Conservation (phyloP, 768 basidiomycete genomes). For the Neoboletus magnificus region DNA sequence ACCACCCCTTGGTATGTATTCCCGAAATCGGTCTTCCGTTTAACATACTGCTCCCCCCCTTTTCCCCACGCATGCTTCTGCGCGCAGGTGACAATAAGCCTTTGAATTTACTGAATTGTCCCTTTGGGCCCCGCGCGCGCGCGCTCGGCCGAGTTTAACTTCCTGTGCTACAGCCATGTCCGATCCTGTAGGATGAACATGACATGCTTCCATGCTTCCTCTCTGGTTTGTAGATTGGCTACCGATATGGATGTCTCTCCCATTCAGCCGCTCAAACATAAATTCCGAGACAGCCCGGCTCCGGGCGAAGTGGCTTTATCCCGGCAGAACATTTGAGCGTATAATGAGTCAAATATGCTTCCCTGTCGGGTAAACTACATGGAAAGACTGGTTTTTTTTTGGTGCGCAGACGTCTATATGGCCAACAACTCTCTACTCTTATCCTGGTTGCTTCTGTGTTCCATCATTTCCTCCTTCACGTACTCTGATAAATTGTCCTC, state of each 20-base stretch:
- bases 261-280: background rate
- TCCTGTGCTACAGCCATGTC: slow-evolving; percentile 2
- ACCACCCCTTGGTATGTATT: background rate
- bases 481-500: background rate
- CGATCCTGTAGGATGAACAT: slow-evolving; percentile 5
- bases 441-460: background rate
- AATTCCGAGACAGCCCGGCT: background rate
- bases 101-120: slow-evolving; percentile 13
- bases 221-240: background rate
- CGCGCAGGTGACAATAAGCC: background rate
- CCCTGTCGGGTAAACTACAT: background rate
- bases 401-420: background rate
- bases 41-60: background rate
- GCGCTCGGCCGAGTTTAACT: background rate
- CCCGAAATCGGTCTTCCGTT: background rate
- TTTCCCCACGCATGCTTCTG: slow-evolving; percentile 19
- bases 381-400: background rate
- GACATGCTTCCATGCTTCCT: background rate
- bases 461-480: background rate
- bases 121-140: background rate
- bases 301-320: background rate
- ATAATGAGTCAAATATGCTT: background rate
- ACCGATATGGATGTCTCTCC: background rate
- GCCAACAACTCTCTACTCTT: background rate
- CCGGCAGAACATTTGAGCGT: background rate